Base-by-base conservation (phyloP, 1,139 yeast species). In the Diutina ranongensis region DNA sequence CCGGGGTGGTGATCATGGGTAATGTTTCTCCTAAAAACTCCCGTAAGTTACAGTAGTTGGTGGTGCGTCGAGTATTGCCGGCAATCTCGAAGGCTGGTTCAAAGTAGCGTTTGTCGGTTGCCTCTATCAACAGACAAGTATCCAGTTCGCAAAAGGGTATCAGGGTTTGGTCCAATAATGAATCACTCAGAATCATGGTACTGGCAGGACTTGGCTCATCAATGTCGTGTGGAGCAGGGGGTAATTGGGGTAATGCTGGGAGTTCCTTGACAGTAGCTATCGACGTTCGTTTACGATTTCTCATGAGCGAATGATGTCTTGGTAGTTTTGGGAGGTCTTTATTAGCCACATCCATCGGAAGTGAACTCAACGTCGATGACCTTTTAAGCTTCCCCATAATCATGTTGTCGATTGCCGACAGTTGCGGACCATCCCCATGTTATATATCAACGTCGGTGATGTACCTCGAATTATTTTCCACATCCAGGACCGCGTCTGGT, bases 61-160 rank as follows among this genome's bases (percentile, higher is more conserved):
- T 35, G 18, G 40, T 35, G 9, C 40, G 40, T 13, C 40, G 40
- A n/a, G 40, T 13, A 20, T 35, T 35, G 40, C 40, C 40, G 4
- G 40, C 40, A 35, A 35, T 20, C 13, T 8, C 25, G 13, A 31
- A 9, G 15, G 28, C 5, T 10, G 28, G 28, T 10, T 7, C 28
- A 5, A 7, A 10, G 10, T 10, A 10, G 28, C 28, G 10, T 10
- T 7, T 25, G 5, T 25, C 10, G 28, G 5, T 10, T 10, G 5
- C 28, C 28, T 25, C 28, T 7, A 25, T 25, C 28, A 25, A 25
- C 28, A 10, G 10, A 10, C 28, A 25, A 5, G 28, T 25, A 7
- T 35, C 38, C 7, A 35, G 20, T 2, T 35, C 40, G 18, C 22
- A 21, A 4, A 22, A 35, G 15, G 40, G 40, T 35, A 35, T 35